Base-by-base conservation (phyloP, 176 grass and related monocot genomes). In the Elymus sibiricus region DNA sequence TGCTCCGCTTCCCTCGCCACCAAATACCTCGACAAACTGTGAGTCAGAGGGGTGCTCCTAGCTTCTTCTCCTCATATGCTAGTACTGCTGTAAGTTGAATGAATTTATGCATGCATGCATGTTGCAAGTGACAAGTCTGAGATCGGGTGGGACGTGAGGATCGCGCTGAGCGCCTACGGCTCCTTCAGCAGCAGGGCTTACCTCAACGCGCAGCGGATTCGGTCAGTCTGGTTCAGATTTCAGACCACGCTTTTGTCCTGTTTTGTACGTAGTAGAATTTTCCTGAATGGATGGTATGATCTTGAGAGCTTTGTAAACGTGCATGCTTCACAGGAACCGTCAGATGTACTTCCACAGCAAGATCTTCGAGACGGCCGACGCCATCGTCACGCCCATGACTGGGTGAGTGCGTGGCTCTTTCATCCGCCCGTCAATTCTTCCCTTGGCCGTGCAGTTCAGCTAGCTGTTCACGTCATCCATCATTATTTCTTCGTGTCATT, bases 291-390 rank as follows among this genome's bases (percentile, higher is more conserved):
- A 4, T 3, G 35, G 26, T 26, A 10, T 64, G 26, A 64, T 31
- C 28, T 66, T 66, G 14, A 5, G 6, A 66, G 13, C 2, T 26
- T 7, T 19, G 1, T 9, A 2, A 6, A 56, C 39, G 25, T 38
- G 51, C 51, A 24, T 29, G 70, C 17, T 19, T 29, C 70, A 43
- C 87, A 97, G 95, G 85, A 85, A 83, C 27, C 90, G 96, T 35
- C 96, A 98, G 88, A 95, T 90, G 78, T 80, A 89, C 64, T 98
- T 98, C 86, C 96, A 98, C 66, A 63, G 90, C 8, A 87, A 90
- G 81, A 95, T 95, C 67, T 98, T 95, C 42, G 77, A 88, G 84
- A 79, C 3, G 5, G 90, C 91, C 19, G 93, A 98, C 58, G 96
- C 93, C 1, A 95, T 94, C 7, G 96, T 98, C 47, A 91, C 96